Percentiles rank a stretch among this genome's conserved stretches.
Evolutionary conservation across 2,329 filamentous ascomycete species (phyloP).

Genomic region (Talaromyces marneffei): DNA sequence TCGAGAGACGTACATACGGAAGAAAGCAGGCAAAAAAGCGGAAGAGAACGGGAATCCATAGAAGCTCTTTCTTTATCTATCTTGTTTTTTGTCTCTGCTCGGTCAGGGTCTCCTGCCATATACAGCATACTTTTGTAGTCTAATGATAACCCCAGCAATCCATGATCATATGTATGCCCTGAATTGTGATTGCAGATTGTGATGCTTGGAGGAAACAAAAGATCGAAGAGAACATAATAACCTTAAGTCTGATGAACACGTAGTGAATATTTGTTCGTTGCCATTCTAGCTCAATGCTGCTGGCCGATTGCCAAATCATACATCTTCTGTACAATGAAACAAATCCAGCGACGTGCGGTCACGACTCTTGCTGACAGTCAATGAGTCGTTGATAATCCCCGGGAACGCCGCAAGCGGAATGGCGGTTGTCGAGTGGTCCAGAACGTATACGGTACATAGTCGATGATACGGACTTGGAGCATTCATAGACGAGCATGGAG

Average conservation of each 20-base stretch:
- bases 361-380: background rate
- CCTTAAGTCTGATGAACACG: background rate
- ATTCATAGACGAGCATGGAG: background rate
- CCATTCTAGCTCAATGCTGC: too few species aligned
- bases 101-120: background rate
- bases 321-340: background rate
- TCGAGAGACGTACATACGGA: constrained; percentile 60
- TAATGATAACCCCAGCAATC: background rate
- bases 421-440: background rate
- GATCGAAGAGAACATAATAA: background rate
- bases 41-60: background rate
- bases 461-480: background rate
- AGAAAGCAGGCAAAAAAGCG: constrained; percentile 20
- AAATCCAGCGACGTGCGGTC: background rate
- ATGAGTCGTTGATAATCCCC: background rate
- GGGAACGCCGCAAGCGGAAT: background rate
- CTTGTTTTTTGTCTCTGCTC: background rate
- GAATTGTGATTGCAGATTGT: background rate
- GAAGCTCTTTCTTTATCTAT: background rate
- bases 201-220: background rate
- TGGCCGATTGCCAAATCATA: background rate
- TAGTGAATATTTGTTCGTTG: background rate
- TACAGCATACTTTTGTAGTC: background rate
- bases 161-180: background rate
- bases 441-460: background rate